Conservation (phyloP, 2,329 filamentous ascomycete genomes). For the Cladobotryum mycophilum region DNA sequence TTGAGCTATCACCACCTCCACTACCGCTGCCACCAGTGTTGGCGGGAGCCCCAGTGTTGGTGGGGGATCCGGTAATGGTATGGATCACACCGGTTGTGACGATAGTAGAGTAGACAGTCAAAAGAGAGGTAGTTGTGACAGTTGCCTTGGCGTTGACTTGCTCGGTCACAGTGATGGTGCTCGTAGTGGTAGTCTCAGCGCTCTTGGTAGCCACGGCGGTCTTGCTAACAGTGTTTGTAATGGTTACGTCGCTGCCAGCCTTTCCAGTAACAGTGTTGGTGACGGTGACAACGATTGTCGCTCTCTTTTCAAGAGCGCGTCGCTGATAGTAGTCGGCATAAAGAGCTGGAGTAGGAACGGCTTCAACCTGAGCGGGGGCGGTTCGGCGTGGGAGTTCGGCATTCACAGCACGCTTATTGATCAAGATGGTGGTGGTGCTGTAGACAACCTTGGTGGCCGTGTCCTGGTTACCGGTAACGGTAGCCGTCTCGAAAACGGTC, state of each 20-base stretch:
- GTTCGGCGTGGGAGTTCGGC: constrained; percentile 21
- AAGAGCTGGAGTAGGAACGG: constrained; percentile 14
- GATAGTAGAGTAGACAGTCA: constrained; percentile 28
- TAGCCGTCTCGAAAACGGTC: constrained; percentile 31
- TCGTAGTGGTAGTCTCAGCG: constrained; percentile 20
- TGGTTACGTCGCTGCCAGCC: constrained; percentile 19
- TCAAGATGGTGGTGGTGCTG: constrained; percentile 27
- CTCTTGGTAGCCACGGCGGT: constrained; percentile 12
- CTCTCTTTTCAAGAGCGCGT: constrained; percentile 28
- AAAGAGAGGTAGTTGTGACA: constrained; percentile 31
- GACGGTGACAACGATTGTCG: constrained; percentile 24
- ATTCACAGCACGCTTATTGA: constrained; percentile 25
- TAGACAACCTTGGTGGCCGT: constrained; percentile 32
- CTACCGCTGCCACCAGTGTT: constrained; percentile 12
- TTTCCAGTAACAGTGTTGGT: constrained; percentile 26
- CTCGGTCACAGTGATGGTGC: constrained; percentile 27
- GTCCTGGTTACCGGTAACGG: constrained; percentile 29
- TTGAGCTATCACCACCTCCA: constrained; percentile 12
- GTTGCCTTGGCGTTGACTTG: constrained; percentile 32
- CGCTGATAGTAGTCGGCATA: constrained; percentile 1
- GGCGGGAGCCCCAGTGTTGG: constrained; percentile 21
- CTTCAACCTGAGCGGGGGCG: constrained; percentile 15
- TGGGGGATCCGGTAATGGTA: constrained; percentile 19
- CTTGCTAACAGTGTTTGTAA: constrained; percentile 22
- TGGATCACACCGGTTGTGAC: constrained; percentile 25